Conservation (phyloP, 163 green algal genomes). For the Chloromonas sp. region DNA sequence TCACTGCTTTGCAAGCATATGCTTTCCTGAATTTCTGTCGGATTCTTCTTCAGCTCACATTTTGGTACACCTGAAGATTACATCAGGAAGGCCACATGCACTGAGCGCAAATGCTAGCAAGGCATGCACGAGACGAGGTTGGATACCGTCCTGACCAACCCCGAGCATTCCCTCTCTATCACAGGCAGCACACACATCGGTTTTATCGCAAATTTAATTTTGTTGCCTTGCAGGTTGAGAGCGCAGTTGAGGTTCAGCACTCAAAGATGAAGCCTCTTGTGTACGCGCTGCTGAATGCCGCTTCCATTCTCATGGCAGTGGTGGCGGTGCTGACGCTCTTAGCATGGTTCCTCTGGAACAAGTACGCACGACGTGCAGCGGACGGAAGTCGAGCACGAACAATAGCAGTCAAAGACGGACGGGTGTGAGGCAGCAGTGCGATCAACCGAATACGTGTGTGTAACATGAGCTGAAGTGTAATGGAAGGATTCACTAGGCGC, state of each 20-base stretch:
- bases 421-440: conserved; percentile 8
- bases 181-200: too few relatives aligned
- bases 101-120: neutral
- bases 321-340: conserved; percentile 3
- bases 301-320: conserved; percentile 11
- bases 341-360: conserved; percentile 9
- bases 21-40: too few relatives aligned
- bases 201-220: neutral
- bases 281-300: conserved; percentile 20
- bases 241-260: conserved; percentile 2
- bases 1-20: too few relatives aligned
- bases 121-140: too few relatives aligned
- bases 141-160: too few relatives aligned
- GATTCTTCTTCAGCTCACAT: too few relatives aligned
- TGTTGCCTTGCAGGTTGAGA: neutral
- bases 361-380: neutral
- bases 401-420: conserved; percentile 22
- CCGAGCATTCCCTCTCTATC: too few relatives aligned
- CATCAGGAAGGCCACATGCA: neutral
- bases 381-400: neutral
- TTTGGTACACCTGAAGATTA: too few relatives aligned
- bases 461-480: too few relatives aligned
- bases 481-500: too few relatives aligned
- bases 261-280: neutral
- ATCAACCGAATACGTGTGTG: too few relatives aligned